Percentiles rank a stretch among this genome's conserved stretches.
These are phyloP conservation scores for Solanum pennellii DNA, from an alignment of 257 asterid species.

Conservation along the genomic window DNA sequence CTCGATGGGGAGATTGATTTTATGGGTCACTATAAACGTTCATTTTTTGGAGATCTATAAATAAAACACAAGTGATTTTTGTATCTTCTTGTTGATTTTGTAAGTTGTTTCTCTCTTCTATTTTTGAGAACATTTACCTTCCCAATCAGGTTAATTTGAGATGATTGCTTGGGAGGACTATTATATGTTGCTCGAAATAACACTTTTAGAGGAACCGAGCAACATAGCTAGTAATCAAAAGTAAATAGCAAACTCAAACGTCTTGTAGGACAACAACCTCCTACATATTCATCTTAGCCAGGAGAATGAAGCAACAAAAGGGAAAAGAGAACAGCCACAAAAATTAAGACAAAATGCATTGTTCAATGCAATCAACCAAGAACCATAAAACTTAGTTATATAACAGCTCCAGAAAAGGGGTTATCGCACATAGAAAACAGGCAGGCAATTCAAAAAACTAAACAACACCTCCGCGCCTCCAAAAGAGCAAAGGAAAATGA, in stretches of 20 bases:
- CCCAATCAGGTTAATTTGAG: neutral
- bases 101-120: too few relatives aligned
- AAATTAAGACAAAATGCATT: neutral
- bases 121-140: neutral
- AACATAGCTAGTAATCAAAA: neutral
- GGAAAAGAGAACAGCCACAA: neutral
- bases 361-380: neutral
- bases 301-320: neutral
- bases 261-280: neutral
- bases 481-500: neutral
- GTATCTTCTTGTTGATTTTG: neutral
- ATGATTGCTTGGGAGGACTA: neutral
- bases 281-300: neutral
- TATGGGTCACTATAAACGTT: neutral
- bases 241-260: neutral
- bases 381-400: neutral
- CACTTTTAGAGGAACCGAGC: neutral
- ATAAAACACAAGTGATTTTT: neutral
- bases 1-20: neutral
- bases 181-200: neutral
- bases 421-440: constrained; percentile 11
- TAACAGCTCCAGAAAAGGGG: neutral
- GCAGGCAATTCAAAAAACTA: constrained; percentile 6
- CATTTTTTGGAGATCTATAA: neutral
- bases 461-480: neutral